A percentile compares a stretch with the other conserved stretches of the same genome.
Evolutionary conservation across 2,329 filamentous ascomycete genomes (phyloP).

Genomic region (Zalaria sp.): DNA sequence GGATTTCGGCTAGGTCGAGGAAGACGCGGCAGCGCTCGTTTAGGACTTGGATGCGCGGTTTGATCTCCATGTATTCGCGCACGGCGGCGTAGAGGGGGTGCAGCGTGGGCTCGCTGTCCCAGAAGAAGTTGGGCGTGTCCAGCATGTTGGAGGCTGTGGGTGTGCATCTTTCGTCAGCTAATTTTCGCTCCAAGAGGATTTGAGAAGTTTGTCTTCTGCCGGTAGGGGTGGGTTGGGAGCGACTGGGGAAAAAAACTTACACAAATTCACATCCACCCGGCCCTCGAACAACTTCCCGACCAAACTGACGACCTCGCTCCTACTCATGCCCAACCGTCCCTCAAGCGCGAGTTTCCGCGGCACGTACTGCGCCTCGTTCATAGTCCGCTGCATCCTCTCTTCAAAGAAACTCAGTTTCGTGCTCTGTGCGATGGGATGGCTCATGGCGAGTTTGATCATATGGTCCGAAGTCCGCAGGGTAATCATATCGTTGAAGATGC

Average conservation of each 20-base stretch:
- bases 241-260: slow-evolving; percentile 40
- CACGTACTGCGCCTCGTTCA: slow-evolving; percentile 84
- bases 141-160: slow-evolving; percentile 76
- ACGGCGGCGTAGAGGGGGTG: slow-evolving; percentile 90
- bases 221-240: not conserved
- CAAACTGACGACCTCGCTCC: slow-evolving; percentile 84
- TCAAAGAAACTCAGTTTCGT: slow-evolving; percentile 95
- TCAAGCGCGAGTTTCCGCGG: slow-evolving; percentile 80
- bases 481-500: slow-evolving; percentile 99
- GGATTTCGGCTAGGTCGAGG: slow-evolving; percentile 86
- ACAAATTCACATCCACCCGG: slow-evolving; percentile 92
- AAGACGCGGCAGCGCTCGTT: slow-evolving; percentile 96
- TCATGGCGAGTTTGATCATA: slow-evolving; percentile 98
- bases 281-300: slow-evolving; percentile 84
- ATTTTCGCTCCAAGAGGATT: too few species aligned
- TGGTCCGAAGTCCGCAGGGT: slow-evolving; percentile 88
- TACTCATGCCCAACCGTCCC: slow-evolving; percentile 78
- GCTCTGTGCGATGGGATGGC: slow-evolving; percentile 91
- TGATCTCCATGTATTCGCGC: slow-evolving; percentile 94
- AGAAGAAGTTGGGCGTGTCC: slow-evolving; percentile 94
- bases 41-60: slow-evolving; percentile 86
- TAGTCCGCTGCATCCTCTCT: slow-evolving; percentile 87
- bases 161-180: too few species aligned
- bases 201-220: not conserved
- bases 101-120: slow-evolving; percentile 90